A percentile compares a stretch with the other conserved stretches of the same genome.
phyloP scores from a whole-genome alignment of 2,329 filamentous ascomycete genomes.

The Aspergillus brunneoviolaceus region DNA sequence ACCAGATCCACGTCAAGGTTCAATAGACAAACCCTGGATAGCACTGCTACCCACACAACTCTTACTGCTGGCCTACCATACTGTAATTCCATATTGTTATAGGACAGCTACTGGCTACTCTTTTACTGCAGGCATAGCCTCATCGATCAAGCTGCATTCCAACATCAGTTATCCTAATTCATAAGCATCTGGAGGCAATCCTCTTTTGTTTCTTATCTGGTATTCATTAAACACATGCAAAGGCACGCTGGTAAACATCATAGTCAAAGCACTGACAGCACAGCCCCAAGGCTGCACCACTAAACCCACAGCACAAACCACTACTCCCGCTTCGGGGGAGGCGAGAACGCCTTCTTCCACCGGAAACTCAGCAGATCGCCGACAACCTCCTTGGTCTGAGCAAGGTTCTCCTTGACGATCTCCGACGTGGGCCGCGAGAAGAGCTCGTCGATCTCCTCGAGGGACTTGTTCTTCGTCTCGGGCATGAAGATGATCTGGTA shows the following conservation, averaged over 20 bases:
- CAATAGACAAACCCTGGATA: too few relatives aligned
- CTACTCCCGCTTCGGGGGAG: constrained; percentile 20
- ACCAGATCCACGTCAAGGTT: too few relatives aligned
- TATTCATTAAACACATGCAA: background rate
- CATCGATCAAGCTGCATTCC: background rate
- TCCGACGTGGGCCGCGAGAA: constrained; percentile 64
- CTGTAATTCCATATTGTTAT: too few relatives aligned
- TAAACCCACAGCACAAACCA: background rate
- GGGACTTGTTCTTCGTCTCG: constrained; percentile 67
- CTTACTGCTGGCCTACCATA: too few relatives aligned
- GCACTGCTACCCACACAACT: too few relatives aligned
- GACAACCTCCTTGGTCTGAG: constrained; percentile 46
- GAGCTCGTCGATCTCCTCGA: constrained; percentile 70
- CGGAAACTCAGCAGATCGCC: constrained; percentile 46
- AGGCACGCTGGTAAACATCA: background rate
- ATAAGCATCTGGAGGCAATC: background rate
- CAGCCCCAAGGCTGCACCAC: background rate
- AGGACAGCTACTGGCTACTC: too few relatives aligned
- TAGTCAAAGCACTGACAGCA: background rate
- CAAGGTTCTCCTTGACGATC: constrained; percentile 60
- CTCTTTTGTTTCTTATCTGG: background rate
- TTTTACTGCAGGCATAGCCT: too few relatives aligned
- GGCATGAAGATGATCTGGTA: constrained; percentile 76
- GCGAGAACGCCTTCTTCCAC: constrained; percentile 50
- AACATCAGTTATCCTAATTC: background rate